phyloP scores from a whole-genome alignment of 2,329 filamentous ascomycete species.

The Magnaporthiopsis rhizophila region DNA sequence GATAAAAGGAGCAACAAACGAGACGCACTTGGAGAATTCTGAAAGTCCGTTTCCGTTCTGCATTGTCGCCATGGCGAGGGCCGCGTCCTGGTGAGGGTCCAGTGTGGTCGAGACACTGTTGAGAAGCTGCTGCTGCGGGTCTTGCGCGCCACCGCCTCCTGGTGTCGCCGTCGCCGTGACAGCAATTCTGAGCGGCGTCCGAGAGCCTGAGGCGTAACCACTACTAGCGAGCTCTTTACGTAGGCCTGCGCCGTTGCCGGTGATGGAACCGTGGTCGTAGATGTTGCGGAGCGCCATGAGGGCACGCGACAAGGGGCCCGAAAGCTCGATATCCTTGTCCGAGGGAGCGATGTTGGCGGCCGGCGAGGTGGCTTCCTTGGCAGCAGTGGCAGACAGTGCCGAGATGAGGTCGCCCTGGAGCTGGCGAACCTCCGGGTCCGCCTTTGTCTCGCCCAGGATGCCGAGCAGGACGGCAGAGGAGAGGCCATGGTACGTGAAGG shows the following conservation, averaged over 20 bases:
- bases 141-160: constrained; percentile 11
- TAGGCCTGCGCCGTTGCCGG: constrained; percentile 26
- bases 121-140: constrained; percentile 12
- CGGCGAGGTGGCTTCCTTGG: constrained; percentile 50
- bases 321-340: constrained; percentile 54
- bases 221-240: constrained; percentile 39
- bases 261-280: constrained; percentile 55
- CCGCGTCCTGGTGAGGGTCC: constrained; percentile 53
- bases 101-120: constrained; percentile 21
- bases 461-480: constrained; percentile 58
- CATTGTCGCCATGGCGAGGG: constrained; percentile 57
- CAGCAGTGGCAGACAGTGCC: constrained; percentile 55
- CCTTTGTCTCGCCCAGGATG: constrained; percentile 55
- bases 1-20: not conserved
- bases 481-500: constrained; percentile 59
- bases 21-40: not conserved
- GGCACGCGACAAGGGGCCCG: constrained; percentile 52
- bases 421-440: constrained; percentile 54
- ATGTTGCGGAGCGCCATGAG: constrained; percentile 56
- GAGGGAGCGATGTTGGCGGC: constrained; percentile 44
- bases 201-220: constrained; percentile 34
- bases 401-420: constrained; percentile 57
- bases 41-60: constrained; percentile 41
- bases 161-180: constrained; percentile 11
- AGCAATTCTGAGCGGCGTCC: constrained; percentile 30